These are phyloP conservation scores for Dryas octopetala DNA, from an alignment of 306 rosid species.

Conservation along the genomic window DNA sequence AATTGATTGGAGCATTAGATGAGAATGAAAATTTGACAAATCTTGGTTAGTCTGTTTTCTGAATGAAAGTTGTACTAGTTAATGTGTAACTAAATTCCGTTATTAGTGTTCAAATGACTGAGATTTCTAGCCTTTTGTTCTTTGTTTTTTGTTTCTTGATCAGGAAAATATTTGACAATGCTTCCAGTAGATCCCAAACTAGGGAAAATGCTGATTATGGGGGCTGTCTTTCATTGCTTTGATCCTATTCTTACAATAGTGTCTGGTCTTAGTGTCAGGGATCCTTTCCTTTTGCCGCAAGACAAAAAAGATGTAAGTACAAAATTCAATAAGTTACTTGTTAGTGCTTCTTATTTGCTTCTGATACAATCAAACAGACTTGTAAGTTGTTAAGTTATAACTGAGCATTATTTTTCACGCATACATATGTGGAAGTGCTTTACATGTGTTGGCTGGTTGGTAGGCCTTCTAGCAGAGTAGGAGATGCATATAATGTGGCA, in stretches of 20 bases:
- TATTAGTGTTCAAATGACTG: neutral
- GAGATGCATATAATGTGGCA: no score
- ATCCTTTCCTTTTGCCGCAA: slow-evolving; percentile 97
- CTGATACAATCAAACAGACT: neutral
- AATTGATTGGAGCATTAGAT: slow-evolving; percentile 90
- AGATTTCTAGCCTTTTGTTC: neutral
- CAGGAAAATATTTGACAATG: slow-evolving; percentile 87
- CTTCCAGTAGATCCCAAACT: slow-evolving; percentile 98
- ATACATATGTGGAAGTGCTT: no score
- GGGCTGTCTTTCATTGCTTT: slow-evolving; percentile 90
- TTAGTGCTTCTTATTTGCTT: slow-evolving; percentile 18
- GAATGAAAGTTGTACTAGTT: slow-evolving; percentile 10
- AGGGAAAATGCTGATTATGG: slow-evolving; percentile 97
- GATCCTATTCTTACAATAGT: slow-evolving; percentile 96
- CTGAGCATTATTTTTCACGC: no score
- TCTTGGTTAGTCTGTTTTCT: slow-evolving; percentile 65
- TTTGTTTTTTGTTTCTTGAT: slow-evolving; percentile 18
- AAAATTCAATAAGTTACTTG: slow-evolving; percentile 21
- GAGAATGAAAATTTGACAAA: slow-evolving; percentile 78
- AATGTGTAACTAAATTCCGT: neutral
- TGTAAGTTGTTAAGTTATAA: neutral
- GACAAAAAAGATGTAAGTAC: slow-evolving; percentile 87
- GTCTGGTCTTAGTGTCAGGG: slow-evolving; percentile 94
- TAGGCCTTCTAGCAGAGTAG: no score
- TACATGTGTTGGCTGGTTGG: no score